Conservation (phyloP, 345 rosid genomes). For the Euclidium syriacum region DNA sequence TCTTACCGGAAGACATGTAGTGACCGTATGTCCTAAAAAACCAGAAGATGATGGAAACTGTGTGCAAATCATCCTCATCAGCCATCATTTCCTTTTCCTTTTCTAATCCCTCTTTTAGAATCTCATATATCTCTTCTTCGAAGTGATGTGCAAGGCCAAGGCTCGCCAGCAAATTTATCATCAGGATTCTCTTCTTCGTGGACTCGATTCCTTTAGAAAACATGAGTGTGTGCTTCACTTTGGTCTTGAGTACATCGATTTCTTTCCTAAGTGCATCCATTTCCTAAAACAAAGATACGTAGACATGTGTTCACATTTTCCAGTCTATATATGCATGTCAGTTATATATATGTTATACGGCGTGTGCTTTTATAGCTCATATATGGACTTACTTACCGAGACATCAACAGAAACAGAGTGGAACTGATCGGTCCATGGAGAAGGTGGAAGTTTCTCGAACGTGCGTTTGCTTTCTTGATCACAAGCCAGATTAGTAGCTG, state of each 20-base stretch:
- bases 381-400: neutral
- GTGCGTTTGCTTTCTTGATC: neutral
- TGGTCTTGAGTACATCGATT: neutral
- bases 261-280: neutral
- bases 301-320: neutral
- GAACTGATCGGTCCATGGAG: neutral
- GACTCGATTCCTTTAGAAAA: neutral
- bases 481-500: neutral
- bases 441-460: neutral
- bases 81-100: neutral
- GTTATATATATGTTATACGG: neutral
- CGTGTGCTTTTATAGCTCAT: no score
- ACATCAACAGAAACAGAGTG: neutral
- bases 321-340: neutral
- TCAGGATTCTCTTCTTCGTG: neutral
- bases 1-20: conserved; percentile 3
- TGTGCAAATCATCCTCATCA: conserved; percentile 10
- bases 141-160: conserved; percentile 10
- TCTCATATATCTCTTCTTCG: conserved; percentile 1
- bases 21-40: conserved; percentile 10
- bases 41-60: conserved; percentile 6
- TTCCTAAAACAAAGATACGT: neutral
- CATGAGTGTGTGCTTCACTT: neutral
- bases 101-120: neutral
- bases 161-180: neutral